phyloP scores from a whole-genome alignment of 2,329 filamentous ascomycete genomes.

The Fusarium proliferatum region DNA sequence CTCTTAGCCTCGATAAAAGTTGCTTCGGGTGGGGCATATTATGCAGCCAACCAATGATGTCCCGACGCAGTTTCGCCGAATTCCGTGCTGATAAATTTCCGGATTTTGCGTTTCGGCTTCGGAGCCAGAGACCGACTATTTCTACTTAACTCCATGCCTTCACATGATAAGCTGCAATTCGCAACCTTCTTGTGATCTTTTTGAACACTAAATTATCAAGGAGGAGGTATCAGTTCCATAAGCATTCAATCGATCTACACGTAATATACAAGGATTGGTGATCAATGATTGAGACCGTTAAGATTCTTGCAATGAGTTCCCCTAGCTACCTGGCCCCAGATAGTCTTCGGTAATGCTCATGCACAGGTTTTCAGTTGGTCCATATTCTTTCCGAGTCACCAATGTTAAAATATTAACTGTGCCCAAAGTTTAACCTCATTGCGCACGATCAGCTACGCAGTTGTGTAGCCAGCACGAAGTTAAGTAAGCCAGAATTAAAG shows the following conservation, averaged over 20 bases:
- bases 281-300: accelerated
- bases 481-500: neutral
- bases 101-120: neutral
- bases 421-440: accelerated
- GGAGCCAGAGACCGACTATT: neutral
- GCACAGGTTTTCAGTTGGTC: no score
- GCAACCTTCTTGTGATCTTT: accelerated
- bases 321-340: no score
- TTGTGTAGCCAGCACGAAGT: neutral
- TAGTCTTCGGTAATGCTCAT: no score
- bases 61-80: neutral
- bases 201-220: accelerated
- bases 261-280: neutral
- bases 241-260: accelerated
- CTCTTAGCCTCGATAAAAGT: slow-evolving; percentile 5
- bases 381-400: no score
- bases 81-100: neutral
- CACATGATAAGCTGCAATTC: neutral
- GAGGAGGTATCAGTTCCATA: accelerated
- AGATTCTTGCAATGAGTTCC: neutral
- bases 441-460: accelerated
- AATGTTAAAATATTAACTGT: neutral
- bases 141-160: neutral
- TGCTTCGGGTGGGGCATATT: neutral
- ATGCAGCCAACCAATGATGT: accelerated